phyloP scores from a whole-genome alignment of 2,329 filamentous ascomycete genomes.

The Eurotiales sp. region DNA sequence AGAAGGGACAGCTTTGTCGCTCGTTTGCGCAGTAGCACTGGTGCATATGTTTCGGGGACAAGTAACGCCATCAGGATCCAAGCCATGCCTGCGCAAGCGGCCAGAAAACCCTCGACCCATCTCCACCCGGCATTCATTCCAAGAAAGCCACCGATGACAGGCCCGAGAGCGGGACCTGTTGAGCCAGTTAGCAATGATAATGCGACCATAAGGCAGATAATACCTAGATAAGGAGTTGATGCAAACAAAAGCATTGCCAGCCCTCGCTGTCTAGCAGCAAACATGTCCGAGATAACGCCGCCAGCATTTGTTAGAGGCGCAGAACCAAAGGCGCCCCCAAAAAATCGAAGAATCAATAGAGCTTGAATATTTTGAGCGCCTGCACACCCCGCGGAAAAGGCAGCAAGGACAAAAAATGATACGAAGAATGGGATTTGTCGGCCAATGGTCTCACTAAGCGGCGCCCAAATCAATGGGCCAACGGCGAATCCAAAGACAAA shows the following conservation, averaged over 20 bases:
- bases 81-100: constrained; percentile 42
- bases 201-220: too few relatives aligned
- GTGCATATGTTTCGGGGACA: constrained; percentile 40
- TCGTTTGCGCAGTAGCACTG: constrained; percentile 2
- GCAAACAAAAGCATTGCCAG: constrained; percentile 62
- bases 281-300: constrained; percentile 65
- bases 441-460: constrained; percentile 35
- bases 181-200: too few relatives aligned
- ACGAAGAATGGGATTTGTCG: constrained; percentile 31
- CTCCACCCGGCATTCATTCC: constrained; percentile 32
- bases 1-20: constrained; percentile 41
- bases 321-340: constrained; percentile 58
- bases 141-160: constrained; percentile 50
- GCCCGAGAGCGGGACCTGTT: constrained; percentile 46
- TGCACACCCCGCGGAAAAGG: background rate
- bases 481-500: constrained; percentile 6
- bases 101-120: constrained; percentile 51
- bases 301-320: constrained; percentile 68
- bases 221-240: constrained; percentile 62
- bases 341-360: constrained; percentile 47
- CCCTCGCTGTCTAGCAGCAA: constrained; percentile 55
- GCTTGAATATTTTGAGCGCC: background rate
- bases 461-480: constrained; percentile 42
- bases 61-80: constrained; percentile 43
- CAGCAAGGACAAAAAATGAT: constrained; percentile 40